Evolutionary conservation across 306 rosid species (phyloP).

Genomic region (Cyclanthera cordifolia): DNA sequence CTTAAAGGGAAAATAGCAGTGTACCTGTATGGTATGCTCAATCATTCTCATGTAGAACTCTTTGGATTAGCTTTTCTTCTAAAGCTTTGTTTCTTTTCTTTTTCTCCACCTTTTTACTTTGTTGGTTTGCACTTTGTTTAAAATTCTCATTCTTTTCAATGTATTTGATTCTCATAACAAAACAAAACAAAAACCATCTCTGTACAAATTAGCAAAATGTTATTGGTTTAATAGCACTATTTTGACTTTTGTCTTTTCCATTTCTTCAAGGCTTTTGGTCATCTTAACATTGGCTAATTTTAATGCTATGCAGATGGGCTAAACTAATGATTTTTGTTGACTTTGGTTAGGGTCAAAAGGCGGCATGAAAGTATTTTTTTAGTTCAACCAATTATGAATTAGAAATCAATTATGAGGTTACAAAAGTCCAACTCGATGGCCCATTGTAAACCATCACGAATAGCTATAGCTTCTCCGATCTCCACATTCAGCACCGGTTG

Average conservation of each 20-base stretch:
- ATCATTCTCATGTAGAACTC: slow-evolving; percentile 42
- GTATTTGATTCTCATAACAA: slow-evolving; percentile 46
- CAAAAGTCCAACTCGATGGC: too few species aligned
- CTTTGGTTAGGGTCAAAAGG: background rate
- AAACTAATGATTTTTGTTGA: background rate
- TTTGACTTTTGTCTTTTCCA: slow-evolving; percentile 26
- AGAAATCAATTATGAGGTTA: too few species aligned
- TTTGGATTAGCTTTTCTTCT: slow-evolving; percentile 24
- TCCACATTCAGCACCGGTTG: too few species aligned
- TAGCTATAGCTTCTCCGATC: too few species aligned
- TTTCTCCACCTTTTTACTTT: slow-evolving; percentile 25
- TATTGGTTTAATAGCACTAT: slow-evolving; percentile 56
- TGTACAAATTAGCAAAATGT: slow-evolving; percentile 92
- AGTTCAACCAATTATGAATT: background rate
- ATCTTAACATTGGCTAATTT: background rate
- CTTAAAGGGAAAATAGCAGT: slow-evolving; percentile 28
- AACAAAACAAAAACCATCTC: slow-evolving; percentile 17
- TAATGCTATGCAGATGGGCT: background rate
- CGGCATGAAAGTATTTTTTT: too few species aligned
- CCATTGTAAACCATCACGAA: too few species aligned
- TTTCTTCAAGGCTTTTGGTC: background rate
- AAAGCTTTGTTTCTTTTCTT: slow-evolving; percentile 24
- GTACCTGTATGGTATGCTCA: slow-evolving; percentile 12
- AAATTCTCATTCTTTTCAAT: slow-evolving; percentile 73
- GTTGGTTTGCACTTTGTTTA: slow-evolving; percentile 39